Evolutionary conservation across 495 filamentous ascomycete genomes (phyloP).

Genomic region (Penicillium alfredii): DNA sequence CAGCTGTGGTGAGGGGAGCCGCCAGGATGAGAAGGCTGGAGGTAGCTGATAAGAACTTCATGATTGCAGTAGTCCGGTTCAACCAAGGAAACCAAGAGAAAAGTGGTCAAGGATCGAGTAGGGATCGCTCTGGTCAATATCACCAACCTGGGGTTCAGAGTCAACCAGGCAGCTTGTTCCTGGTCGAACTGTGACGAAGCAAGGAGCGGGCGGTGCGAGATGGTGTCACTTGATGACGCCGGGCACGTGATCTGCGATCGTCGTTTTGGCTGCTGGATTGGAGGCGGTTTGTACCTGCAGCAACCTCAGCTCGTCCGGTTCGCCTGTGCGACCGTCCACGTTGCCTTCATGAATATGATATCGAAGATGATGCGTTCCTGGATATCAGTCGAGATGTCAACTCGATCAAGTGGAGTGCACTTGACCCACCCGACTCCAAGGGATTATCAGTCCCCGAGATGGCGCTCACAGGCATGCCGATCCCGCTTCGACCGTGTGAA

Average conservation of each 20-base stretch:
- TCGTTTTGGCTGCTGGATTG: constrained; percentile 8
- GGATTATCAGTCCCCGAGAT: constrained; percentile 12
- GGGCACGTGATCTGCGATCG: constrained; percentile 8
- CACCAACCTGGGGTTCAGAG: too few species aligned
- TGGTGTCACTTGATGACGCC: constrained; percentile 28
- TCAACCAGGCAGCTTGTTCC: too few species aligned
- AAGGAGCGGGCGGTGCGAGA: neutral
- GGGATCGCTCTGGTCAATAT: neutral
- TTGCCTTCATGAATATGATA: too few species aligned
- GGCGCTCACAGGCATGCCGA: too few species aligned
- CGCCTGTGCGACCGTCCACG: too few species aligned
- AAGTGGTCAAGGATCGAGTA: neutral
- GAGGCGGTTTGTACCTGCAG: neutral
- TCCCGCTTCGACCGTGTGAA: too few species aligned
- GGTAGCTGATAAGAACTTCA: constrained; percentile 44
- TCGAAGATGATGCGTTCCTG: neutral
- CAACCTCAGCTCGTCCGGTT: constrained; percentile 1
- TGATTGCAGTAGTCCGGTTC: constrained; percentile 16
- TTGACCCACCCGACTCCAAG: constrained; percentile 9
- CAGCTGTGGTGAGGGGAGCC: constrained; percentile 30
- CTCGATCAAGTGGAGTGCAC: too few species aligned
- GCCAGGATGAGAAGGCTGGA: constrained; percentile 30
- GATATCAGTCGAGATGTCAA: neutral
- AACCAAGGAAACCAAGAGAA: neutral
- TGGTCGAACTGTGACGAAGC: neutral